Evolutionary conservation across 257 asterid genomes (phyloP).

Genomic region (Salvia splendens): DNA sequence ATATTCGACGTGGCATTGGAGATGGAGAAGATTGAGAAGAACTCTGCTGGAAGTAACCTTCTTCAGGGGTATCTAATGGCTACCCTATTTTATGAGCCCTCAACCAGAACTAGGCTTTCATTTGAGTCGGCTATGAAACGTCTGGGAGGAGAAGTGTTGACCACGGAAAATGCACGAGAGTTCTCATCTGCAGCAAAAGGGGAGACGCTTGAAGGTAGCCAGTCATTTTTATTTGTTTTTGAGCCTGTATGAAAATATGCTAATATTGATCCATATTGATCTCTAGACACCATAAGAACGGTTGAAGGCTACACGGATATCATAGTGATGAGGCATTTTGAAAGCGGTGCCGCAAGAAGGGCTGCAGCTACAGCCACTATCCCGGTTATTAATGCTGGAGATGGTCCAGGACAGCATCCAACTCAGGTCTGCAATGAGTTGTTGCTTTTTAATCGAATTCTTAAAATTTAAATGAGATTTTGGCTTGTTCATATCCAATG

Average conservation of each 20-base stretch:
- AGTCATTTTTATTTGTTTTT: neutral
- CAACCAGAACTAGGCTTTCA: conserved; percentile 94
- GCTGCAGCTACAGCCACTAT: conserved; percentile 79
- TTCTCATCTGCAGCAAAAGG: conserved; percentile 98
- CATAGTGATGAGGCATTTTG: conserved; percentile 95
- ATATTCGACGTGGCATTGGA: conserved; percentile 86
- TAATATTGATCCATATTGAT: conserved; percentile 20
- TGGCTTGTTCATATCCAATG: neutral
- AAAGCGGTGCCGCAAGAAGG: conserved; percentile 94
- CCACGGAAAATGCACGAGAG: conserved; percentile 94
- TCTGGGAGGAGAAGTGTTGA: conserved; percentile 78
- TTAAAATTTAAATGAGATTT: neutral
- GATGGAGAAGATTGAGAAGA: conserved; percentile 90
- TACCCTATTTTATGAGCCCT: conserved; percentile 90
- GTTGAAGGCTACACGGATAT: conserved; percentile 92
- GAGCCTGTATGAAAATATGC: neutral
- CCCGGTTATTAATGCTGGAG: conserved; percentile 96
- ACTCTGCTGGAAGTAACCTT: conserved; percentile 61
- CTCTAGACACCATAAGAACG: conserved; percentile 79
- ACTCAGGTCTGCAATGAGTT: conserved; percentile 64
- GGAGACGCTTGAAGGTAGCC: conserved; percentile 92
- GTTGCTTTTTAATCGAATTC: neutral
- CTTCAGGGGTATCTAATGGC: conserved; percentile 92
- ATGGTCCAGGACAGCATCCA: conserved; percentile 98
- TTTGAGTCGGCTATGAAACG: conserved; percentile 98